These are phyloP conservation scores for Diplodia mutila DNA, from an alignment of 2,329 filamentous ascomycete genomes.

Conservation along the genomic window DNA sequence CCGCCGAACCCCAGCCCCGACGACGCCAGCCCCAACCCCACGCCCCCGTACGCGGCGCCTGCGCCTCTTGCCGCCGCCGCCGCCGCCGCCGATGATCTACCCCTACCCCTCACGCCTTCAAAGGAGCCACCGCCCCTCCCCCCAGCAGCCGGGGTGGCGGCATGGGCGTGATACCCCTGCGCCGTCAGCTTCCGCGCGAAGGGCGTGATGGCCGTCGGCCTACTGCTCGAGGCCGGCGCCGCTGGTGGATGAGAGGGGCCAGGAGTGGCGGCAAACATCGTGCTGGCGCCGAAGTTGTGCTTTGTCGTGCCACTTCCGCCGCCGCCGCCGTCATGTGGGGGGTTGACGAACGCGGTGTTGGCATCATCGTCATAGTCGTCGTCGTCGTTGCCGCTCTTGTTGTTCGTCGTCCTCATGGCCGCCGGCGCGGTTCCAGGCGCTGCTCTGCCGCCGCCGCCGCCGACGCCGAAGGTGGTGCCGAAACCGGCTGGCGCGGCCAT, in stretches of 20 bases:
- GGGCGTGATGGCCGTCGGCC: conserved; percentile 41
- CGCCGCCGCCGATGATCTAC: too few species aligned
- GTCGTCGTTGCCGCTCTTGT: not conserved
- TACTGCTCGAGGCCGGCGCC: too few species aligned
- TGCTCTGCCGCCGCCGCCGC: not conserved
- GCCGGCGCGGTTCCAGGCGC: conserved; percentile 8
- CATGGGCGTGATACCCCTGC: conserved; percentile 31
- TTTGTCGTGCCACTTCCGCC: not conserved
- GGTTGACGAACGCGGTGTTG: not conserved
- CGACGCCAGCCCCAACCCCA: conserved; percentile 6
- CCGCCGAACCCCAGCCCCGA: conserved; percentile 14
- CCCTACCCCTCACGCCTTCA: not conserved
- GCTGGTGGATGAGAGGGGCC: not conserved
- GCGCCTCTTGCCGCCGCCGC: too few species aligned
- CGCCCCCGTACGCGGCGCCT: not conserved
- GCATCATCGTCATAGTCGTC: not conserved
- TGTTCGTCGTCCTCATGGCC: not conserved
- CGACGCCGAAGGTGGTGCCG: not conserved
- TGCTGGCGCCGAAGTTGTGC: conserved; percentile 10
- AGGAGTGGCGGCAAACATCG: not conserved
- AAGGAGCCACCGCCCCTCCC: not conserved
- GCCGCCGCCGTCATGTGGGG: conserved; percentile 6
- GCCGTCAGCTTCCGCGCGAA: conserved; percentile 44
- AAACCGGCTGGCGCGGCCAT: not conserved
- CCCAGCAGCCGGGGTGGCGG: not conserved